Evolutionary conservation across 1,284 basidiomycete species (phyloP).

Genomic region (Boletus calvinii): DNA sequence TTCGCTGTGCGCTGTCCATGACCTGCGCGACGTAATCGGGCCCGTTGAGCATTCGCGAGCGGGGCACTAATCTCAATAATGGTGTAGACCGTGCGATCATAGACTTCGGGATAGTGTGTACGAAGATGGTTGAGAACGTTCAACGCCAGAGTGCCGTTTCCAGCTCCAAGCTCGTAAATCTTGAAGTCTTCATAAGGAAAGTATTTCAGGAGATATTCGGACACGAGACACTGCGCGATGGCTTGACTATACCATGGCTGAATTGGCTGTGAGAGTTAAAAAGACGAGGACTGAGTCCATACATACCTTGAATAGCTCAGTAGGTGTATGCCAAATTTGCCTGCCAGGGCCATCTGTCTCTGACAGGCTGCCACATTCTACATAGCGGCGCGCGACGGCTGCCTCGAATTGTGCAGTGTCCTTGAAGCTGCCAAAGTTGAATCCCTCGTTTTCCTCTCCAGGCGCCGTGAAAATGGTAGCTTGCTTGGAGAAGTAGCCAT

Average conservation of each 20-base stretch:
- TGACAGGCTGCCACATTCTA: constrained; percentile 58
- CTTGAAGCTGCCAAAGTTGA: constrained; percentile 71
- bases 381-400: constrained; percentile 75
- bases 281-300: constrained; percentile 10
- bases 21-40: constrained; percentile 31
- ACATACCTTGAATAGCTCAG: constrained; percentile 93
- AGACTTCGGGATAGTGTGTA: constrained; percentile 85
- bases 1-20: constrained; percentile 53
- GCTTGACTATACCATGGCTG: constrained; percentile 95
- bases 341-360: constrained; percentile 71
- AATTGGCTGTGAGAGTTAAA: constrained; percentile 8
- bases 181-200: constrained; percentile 95
- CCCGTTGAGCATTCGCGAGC: constrained; percentile 71
- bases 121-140: constrained; percentile 85
- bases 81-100: constrained; percentile 84
- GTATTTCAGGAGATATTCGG: constrained; percentile 90
- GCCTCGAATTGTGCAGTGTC: constrained; percentile 81
- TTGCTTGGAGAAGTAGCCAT: constrained; percentile 95
- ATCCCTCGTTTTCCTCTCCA: constrained; percentile 47
- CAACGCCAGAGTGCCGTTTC: constrained; percentile 91
- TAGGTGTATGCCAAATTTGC: constrained; percentile 99
- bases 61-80: constrained; percentile 93
- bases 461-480: constrained; percentile 82
- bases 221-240: constrained; percentile 84
- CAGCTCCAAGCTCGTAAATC: constrained; percentile 97